These are phyloP conservation scores for Abrus precatorius DNA, from an alignment of 306 rosid genomes.

Conservation along the genomic window DNA sequence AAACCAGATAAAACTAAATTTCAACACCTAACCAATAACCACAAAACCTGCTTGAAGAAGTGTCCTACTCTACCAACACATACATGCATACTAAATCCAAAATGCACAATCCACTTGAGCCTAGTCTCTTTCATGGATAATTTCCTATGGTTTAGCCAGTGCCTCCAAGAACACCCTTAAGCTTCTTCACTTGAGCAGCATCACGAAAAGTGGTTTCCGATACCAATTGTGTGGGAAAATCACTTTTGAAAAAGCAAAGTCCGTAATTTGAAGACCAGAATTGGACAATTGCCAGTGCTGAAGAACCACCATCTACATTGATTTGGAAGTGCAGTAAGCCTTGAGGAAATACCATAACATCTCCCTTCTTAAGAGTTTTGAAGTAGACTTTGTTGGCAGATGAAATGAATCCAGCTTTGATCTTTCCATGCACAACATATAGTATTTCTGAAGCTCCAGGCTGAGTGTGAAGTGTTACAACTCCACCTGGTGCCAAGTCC, in stretches of 20 bases:
- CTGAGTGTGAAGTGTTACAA: conserved; percentile 85
- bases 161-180: conserved; percentile 91
- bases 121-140: not conserved
- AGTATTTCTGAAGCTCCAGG: conserved; percentile 73
- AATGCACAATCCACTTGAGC: not conserved
- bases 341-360: conserved; percentile 82
- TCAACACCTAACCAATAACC: not conserved
- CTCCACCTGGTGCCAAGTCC: conserved; percentile 72
- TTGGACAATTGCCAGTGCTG: conserved; percentile 57
- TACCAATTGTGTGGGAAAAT: conserved; percentile 67
- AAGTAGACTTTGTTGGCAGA: conserved; percentile 67
- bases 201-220: conserved; percentile 69
- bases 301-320: conserved; percentile 47
- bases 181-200: conserved; percentile 69
- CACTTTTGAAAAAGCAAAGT: conserved; percentile 74
- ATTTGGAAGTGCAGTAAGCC: conserved; percentile 83
- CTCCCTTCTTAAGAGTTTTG: conserved; percentile 73
- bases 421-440: conserved; percentile 56
- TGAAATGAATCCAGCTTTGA: conserved; percentile 73
- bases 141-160: conserved; percentile 55
- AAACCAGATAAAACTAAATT: not conserved
- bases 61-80: not conserved
- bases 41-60: not conserved
- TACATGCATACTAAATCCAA: conserved; percentile 40
- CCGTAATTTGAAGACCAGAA: conserved; percentile 82